Percentiles rank a stretch among this genome's conserved stretches.
Conservation (phyloP, 768 basidiomycete genomes). For the Pleurotus eryngii region DNA sequence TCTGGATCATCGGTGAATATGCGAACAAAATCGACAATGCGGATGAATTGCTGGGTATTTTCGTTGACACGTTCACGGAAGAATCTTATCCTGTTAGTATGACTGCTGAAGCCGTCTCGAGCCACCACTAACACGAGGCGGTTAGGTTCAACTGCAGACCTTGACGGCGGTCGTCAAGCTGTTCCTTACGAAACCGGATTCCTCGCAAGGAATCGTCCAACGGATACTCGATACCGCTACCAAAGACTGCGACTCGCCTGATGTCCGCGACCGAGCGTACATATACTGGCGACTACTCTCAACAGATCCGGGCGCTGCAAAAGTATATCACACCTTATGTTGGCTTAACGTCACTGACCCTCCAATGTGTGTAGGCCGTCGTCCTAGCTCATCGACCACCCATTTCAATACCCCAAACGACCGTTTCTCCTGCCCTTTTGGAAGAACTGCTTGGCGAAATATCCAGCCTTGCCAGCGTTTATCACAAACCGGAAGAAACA, state of each 20-base stretch:
- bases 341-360: not conserved
- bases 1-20: conserved; percentile 99
- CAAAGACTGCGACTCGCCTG: conserved; percentile 95
- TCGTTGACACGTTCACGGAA: conserved; percentile 90
- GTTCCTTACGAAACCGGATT: conserved; percentile 92
- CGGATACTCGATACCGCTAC: conserved; percentile 91
- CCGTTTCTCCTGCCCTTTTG: conserved; percentile 80
- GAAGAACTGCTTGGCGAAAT: conserved; percentile 93
- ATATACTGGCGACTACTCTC: conserved; percentile 97
- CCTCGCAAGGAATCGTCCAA: conserved; percentile 89
- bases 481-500: conserved; percentile 95
- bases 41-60: conserved; percentile 84
- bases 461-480: conserved; percentile 87
- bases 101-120: not conserved
- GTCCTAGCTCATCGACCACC: conserved; percentile 91
- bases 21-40: conserved; percentile 98
- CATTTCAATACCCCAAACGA: conserved; percentile 89
- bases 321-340: conserved; percentile 46
- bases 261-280: conserved; percentile 95
- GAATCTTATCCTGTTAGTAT: conserved; percentile 81
- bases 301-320: conserved; percentile 93
- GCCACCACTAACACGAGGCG: not conserved
- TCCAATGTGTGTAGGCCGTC: conserved; percentile 46
- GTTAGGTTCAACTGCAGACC: conserved; percentile 71
- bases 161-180: conserved; percentile 96